Conservation (phyloP, 2,329 filamentous ascomycete species). For the Aspergillus thermomutatus region DNA sequence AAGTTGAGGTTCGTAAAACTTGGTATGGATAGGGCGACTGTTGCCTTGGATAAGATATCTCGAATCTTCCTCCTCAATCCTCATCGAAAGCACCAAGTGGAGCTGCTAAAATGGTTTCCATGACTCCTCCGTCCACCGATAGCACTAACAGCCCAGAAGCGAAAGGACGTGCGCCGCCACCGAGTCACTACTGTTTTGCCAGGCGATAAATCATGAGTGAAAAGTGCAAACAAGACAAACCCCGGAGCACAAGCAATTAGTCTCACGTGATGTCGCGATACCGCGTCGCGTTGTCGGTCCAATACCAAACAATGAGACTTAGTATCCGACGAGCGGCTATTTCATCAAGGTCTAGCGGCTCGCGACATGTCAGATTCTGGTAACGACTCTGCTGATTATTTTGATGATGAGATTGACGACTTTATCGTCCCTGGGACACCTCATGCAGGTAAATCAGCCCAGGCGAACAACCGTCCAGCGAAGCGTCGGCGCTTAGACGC, state of each 20-base stretch:
- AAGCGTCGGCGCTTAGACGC: constrained; percentile 35
- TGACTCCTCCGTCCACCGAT: neutral
- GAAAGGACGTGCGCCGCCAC: neutral
- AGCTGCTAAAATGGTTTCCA: neutral
- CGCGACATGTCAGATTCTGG: constrained; percentile 29
- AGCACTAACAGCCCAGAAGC: neutral
- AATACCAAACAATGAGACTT: neutral
- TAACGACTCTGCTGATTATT: constrained; percentile 27
- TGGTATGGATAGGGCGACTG: neutral
- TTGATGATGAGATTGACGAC: constrained; percentile 26
- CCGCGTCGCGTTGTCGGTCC: constrained; percentile 12
- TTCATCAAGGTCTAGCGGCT: neutral
- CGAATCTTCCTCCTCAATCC: neutral
- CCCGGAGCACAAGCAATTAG: no score
- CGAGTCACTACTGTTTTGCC: no score
- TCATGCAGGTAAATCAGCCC: constrained; percentile 4
- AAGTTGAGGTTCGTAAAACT: neutral
- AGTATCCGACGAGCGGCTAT: neutral
- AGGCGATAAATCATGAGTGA: neutral
- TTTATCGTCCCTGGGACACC: constrained; percentile 24
- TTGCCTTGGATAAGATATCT: neutral
- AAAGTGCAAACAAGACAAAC: constrained; percentile 5
- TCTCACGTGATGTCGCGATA: constrained; percentile 16
- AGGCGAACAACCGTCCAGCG: constrained; percentile 19
- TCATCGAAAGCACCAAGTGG: neutral